Percentiles rank a stretch among this genome's conserved stretches.
phyloP scores from a whole-genome alignment of 2,329 filamentous ascomycete species.

The Aspergillus ibericus region DNA sequence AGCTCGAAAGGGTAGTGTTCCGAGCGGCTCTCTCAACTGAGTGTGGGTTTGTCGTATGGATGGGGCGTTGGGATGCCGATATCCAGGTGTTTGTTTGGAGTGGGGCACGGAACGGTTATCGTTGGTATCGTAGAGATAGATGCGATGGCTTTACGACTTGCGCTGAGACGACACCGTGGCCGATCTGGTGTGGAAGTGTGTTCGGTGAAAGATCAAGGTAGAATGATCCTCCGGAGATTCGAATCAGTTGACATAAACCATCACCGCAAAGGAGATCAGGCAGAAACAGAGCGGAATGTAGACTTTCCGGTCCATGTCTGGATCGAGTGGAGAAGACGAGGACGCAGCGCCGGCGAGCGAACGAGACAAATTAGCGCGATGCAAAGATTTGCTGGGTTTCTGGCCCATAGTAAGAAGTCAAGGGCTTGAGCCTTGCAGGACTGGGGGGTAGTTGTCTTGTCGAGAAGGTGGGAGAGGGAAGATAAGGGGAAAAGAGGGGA shows the following conservation, averaged over 20 bases:
- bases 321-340: conserved; percentile 8
- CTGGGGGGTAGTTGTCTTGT: background rate
- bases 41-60: background rate
- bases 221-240: background rate
- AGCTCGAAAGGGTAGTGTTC: background rate
- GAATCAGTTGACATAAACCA: conserved; percentile 35
- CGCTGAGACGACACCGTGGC: background rate
- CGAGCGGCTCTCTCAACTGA: background rate
- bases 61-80: background rate
- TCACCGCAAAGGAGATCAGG: conserved; percentile 39
- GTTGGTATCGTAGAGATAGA: background rate
- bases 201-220: background rate
- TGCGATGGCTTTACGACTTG: background rate
- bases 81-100: background rate
- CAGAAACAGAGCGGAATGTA: conserved; percentile 40
- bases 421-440: background rate
- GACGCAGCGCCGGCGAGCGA: conserved; percentile 12
- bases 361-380: conserved; percentile 13
- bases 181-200: background rate
- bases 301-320: conserved; percentile 36
- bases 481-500: conserved; percentile 7
- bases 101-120: background rate
- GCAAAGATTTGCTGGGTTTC: conserved; percentile 15
- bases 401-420: conserved; percentile 16
- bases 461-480: conserved; percentile 5